Percentiles rank a stretch among this genome's conserved stretches.
Evolutionary conservation across 257 asterid species (phyloP).

Genomic region (Cordia subcordata): DNA sequence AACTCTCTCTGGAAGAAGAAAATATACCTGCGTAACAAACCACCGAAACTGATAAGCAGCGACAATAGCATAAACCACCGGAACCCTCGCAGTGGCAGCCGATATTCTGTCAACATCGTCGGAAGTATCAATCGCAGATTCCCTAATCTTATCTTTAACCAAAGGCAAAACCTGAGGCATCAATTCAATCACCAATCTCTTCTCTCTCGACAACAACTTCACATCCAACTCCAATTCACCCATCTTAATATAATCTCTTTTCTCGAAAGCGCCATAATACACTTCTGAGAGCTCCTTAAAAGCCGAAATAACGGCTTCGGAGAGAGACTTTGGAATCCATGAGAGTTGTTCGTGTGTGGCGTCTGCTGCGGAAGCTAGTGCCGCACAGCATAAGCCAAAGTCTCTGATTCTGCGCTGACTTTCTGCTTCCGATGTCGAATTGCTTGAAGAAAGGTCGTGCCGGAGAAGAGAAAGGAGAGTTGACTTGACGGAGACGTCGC

Average conservation of each 20-base stretch:
- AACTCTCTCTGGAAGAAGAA: not conserved
- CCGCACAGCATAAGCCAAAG: slow-evolving; percentile 66
- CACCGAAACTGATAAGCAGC: slow-evolving; percentile 87
- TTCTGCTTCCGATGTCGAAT: slow-evolving; percentile 13
- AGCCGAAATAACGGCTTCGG: slow-evolving; percentile 42
- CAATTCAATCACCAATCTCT: slow-evolving; percentile 57
- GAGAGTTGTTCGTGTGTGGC: slow-evolving; percentile 54
- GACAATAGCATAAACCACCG: slow-evolving; percentile 70
- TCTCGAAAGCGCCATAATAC: slow-evolving; percentile 26
- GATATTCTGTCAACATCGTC: slow-evolving; percentile 56
- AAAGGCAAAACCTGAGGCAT: slow-evolving; percentile 55
- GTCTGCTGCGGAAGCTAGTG: slow-evolving; percentile 56
- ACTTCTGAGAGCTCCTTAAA: slow-evolving; percentile 37
- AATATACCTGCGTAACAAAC: slow-evolving; percentile 66
- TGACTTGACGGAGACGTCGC: slow-evolving; percentile 59
- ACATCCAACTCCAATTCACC: slow-evolving; percentile 53
- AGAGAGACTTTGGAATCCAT: slow-evolving; percentile 63
- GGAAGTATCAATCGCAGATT: slow-evolving; percentile 62
- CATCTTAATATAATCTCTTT: slow-evolving; percentile 38
- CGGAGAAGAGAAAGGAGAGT: slow-evolving; percentile 50
- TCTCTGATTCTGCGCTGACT: slow-evolving; percentile 29
- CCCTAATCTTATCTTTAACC: slow-evolving; percentile 59
- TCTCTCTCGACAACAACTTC: slow-evolving; percentile 40
- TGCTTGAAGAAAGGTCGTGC: not conserved
- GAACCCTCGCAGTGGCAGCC: slow-evolving; percentile 77